phyloP scores from a whole-genome alignment of 2,329 filamentous ascomycete genomes.

The Neopestalotiopsis sp. region DNA sequence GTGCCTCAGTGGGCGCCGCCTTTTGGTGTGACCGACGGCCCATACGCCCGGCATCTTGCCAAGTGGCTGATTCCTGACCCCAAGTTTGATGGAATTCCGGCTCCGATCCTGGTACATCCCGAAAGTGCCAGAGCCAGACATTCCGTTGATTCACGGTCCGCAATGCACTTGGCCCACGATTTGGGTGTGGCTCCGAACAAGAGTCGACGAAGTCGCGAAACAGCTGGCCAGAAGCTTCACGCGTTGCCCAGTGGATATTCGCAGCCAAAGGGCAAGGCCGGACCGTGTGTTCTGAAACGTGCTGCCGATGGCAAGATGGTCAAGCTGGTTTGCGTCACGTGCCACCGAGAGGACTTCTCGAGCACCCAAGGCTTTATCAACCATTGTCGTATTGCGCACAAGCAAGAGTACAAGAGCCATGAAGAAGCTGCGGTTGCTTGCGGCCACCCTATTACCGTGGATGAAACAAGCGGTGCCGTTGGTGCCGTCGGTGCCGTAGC shows the following conservation, averaged over 20 bases:
- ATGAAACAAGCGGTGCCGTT: slow-evolving; percentile 59
- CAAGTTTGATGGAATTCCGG: slow-evolving; percentile 75
- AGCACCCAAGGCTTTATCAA: slow-evolving; percentile 99
- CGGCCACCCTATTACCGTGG: slow-evolving; percentile 79
- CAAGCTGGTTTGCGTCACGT: slow-evolving; percentile 89
- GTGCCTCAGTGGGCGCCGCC: slow-evolving; percentile 81
- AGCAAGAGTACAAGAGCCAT: slow-evolving; percentile 92
- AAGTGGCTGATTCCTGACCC: slow-evolving; percentile 93
- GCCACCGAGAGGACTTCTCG: slow-evolving; percentile 87
- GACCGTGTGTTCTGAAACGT: slow-evolving; percentile 84
- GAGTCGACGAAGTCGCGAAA: slow-evolving; percentile 54
- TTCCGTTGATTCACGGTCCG: slow-evolving; percentile 74
- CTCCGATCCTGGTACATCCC: slow-evolving; percentile 49
- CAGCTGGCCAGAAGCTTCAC: slow-evolving; percentile 68
- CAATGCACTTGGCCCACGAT: slow-evolving; percentile 75
- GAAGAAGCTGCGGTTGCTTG: slow-evolving; percentile 90
- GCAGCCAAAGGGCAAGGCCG: slow-evolving; percentile 78
- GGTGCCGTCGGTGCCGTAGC: slow-evolving; percentile 35
- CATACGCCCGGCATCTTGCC: slow-evolving; percentile 92
- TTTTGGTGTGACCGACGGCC: slow-evolving; percentile 89
- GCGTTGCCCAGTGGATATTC: slow-evolving; percentile 74
- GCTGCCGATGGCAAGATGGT: slow-evolving; percentile 80
- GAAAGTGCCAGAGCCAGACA: slow-evolving; percentile 51
- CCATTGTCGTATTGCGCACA: slow-evolving; percentile 95
- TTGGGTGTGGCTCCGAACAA: slow-evolving; percentile 50